Evolutionary conservation across 116 monocot species (phyloP), one percentile per base, ranked within the genome.

Genomic region (Dioscorea cayenensis): DNA sequence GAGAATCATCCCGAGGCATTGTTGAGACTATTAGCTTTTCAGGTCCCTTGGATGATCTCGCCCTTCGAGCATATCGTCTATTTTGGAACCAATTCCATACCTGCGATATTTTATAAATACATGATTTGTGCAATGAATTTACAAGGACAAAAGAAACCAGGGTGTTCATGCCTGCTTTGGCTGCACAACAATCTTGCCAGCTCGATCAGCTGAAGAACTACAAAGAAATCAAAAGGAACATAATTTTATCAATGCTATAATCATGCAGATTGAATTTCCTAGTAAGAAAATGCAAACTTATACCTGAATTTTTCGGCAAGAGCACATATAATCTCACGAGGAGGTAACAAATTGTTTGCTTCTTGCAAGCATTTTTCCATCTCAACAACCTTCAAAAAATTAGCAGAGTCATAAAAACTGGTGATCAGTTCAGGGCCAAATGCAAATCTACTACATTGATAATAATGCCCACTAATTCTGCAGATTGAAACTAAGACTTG

Each of bases 71-170:
- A 80, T 89, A 85, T 50, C 85, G 77, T 67, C 85, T 77, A 73
- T 89, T 89, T 72, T 89, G 89, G 60, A 89, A 89, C 90, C 90
- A 90, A 67, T 90, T 86, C 90, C 90, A 90, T 3, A 95, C 95
- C 95, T 95, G 72, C 13, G 70, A 52, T 38, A 62, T 36, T 27
- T 22, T 28, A 55, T 37, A 38, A 66, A 14, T 55, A 20, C 63
- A 58, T 55, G 17, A 55, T 55, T 55, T 21, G 1, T 52, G 43
- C 49, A 2, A 55, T 55, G 55, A n/a, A 55, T n/a, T 18, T 14
- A 11, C 55, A 75, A 70, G 28, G 36, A 17, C 71, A 48, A 55
- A 55, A n/a, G 12, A 18, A 64, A 49, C 10, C 66, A 12, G 0
- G 13, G 22, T 20, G 2, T 36, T 38, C 28, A 36, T 61, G 92